A percentile compares a stretch with the other conserved stretches of the same genome.
Evolutionary conservation across 192 early-diverging fungal species (phyloP).

Genomic region (Coemansia sp.): DNA sequence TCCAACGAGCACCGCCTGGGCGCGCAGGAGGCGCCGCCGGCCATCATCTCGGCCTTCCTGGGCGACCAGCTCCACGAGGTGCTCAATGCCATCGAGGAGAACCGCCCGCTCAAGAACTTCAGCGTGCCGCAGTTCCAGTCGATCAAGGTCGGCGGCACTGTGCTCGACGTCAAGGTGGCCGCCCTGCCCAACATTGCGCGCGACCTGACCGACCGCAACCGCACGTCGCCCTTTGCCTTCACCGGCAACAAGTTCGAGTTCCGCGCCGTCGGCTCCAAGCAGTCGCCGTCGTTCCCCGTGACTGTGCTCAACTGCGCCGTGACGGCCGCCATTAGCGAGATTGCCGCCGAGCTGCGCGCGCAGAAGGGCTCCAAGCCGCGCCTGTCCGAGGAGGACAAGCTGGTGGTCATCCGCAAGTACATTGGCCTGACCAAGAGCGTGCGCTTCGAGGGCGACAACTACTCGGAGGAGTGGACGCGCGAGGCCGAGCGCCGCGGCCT

Average conservation of each 20-base stretch:
- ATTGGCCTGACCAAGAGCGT: constrained; percentile 67
- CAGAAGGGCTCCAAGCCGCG: constrained; percentile 76
- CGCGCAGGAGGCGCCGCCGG: constrained; percentile 97
- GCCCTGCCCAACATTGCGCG: constrained; percentile 88
- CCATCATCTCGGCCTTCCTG: constrained; percentile 96
- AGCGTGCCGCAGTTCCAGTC: constrained; percentile 87
- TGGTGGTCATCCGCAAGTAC: constrained; percentile 83
- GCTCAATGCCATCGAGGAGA: constrained; percentile 87
- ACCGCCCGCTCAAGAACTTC: constrained; percentile 82
- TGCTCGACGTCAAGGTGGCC: constrained; percentile 92
- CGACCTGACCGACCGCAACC: constrained; percentile 99
- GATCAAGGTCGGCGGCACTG: constrained; percentile 93
- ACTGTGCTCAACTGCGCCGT: constrained; percentile 92
- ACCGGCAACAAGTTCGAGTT: constrained; percentile 99
- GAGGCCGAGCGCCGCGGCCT: constrained; percentile 94
- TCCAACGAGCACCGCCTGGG: constrained; percentile 99
- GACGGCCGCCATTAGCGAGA: constrained; percentile 73
- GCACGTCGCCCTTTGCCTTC: constrained; percentile 98
- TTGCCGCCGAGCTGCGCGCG: constrained; percentile 71
- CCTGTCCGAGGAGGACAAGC: constrained; percentile 83
- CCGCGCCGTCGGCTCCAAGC: constrained; percentile 98
- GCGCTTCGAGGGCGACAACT: constrained; percentile 98
- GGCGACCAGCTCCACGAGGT: constrained; percentile 97
- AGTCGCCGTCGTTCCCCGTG: constrained; percentile 95
- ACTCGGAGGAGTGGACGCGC: constrained; percentile 89